Evolutionary conservation across 2,329 filamentous ascomycete genomes (phyloP), one percentile per base, ranked within the genome.

Genomic region (Lasiodiplodia theobromae): DNA sequence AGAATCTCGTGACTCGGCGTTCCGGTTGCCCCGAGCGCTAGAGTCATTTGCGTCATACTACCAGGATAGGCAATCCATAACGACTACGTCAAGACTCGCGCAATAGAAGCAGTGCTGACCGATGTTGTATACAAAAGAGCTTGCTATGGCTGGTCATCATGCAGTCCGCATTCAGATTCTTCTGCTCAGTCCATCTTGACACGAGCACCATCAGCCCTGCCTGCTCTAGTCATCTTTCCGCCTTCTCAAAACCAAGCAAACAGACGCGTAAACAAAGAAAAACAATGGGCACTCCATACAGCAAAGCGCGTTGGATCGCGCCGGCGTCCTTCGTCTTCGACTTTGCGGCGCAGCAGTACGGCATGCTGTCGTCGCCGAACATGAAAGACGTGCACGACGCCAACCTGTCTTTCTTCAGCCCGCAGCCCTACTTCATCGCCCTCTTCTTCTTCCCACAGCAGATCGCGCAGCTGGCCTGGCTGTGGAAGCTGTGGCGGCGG

Each of bases 401-500:
- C 38, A 87, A 89, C 73, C 77, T 88, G 6, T 87, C 86, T 1
- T 88, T 88, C 73, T 89, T 86, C 79, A 85, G 81, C 1, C 87
- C 87, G 0, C 84, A 88, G 68, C 86, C 87, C 0, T 86, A 82
- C 73, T 87, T 88, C 77, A 88, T 89, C 70, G 87, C 79, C 0
- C 85, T 78, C 18, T 89, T 89, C 79, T 89, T 89, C 80, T 87
- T 87, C 74, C 86, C 86, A 0, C 86, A 89, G 74, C 86, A 89
- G 74, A 73, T 88, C 4, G 84, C 88, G 74, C 86, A 89, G 75
- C 73, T 88, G 2, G 82, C 79, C 2, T 89, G 86, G 86, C 76
- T 89, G 5, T 89, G 86, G 77, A 82, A 83, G 70, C 78, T 89
- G 2, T 87, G 82, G 79, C 84, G 81, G 64, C 77, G 85, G 10